These are phyloP conservation scores for Neurospora pannonica DNA, from an alignment of 495 filamentous ascomycete species.

Conservation along the genomic window DNA sequence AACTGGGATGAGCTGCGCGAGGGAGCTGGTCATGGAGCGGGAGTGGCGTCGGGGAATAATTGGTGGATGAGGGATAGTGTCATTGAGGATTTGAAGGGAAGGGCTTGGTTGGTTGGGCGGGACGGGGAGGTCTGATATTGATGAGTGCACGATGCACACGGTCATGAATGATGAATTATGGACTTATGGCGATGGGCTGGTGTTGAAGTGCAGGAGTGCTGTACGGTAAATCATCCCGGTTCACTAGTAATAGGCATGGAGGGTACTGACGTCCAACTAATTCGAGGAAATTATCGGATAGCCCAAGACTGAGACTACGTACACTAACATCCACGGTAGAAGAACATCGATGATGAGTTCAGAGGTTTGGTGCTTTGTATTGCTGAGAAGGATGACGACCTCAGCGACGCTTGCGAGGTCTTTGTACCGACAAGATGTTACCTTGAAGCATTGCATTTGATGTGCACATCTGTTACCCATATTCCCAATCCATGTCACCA, in stretches of 20 bases:
- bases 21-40: neutral
- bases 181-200: neutral
- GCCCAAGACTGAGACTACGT: neutral
- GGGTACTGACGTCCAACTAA: neutral
- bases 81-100: slow-evolving; percentile 47
- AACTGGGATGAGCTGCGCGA: neutral
- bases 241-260: too few species aligned
- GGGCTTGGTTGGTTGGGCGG: slow-evolving; percentile 41
- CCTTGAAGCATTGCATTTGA: neutral
- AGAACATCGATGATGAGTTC: neutral
- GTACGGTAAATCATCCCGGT: too few species aligned
- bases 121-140: neutral
- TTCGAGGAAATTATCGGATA: neutral
- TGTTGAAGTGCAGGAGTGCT: too few species aligned
- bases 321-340: neutral
- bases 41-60: slow-evolving; percentile 16
- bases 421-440: neutral
- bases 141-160: neutral
- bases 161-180: neutral
- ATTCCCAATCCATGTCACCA: neutral
- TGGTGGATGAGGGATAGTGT: slow-evolving; percentile 44
- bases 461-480: neutral
- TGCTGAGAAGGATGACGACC: neutral
- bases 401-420: neutral
- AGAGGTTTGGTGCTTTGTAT: neutral